These are phyloP conservation scores for Collybia sp. DNA, from an alignment of 768 basidiomycete genomes.

Conservation along the genomic window DNA sequence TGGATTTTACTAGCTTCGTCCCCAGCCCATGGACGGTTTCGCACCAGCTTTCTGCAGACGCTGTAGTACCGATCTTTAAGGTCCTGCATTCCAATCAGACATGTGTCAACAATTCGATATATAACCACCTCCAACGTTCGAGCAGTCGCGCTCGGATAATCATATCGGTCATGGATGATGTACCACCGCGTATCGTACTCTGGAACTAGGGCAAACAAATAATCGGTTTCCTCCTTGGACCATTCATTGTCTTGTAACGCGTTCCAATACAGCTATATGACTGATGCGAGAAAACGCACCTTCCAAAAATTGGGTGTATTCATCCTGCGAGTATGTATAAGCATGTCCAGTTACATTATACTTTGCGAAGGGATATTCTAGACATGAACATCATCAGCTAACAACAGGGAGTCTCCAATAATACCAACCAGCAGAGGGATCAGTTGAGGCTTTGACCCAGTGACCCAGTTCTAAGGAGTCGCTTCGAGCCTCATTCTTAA, in stretches of 20 bases:
- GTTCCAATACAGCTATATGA: background rate
- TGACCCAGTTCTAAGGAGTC: constrained; percentile 72
- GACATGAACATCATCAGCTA: too few species aligned
- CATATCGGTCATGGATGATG: constrained; percentile 87
- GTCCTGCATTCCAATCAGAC: constrained; percentile 46
- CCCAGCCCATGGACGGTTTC: constrained; percentile 80
- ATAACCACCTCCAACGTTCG: constrained; percentile 65
- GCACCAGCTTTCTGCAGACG: constrained; percentile 83
- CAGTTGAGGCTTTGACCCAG: constrained; percentile 70
- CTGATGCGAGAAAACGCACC: constrained; percentile 32
- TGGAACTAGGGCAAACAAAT: constrained; percentile 75
- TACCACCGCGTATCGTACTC: constrained; percentile 90
- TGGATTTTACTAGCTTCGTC: constrained; percentile 70
- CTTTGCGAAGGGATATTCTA: constrained; percentile 78
- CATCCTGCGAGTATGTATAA: constrained; percentile 79
- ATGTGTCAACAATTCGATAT: background rate
- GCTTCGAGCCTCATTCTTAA: constrained; percentile 67
- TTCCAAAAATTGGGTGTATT: constrained; percentile 77
- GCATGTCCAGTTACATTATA: constrained; percentile 69
- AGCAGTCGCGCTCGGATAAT: constrained; percentile 48
- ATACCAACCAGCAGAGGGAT: constrained; percentile 46
- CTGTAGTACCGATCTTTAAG: constrained; percentile 93
- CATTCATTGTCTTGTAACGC: constrained; percentile 66
- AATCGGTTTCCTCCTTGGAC: constrained; percentile 92
- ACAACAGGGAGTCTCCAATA: too few species aligned